Evolutionary conservation across 495 filamentous ascomycete genomes (phyloP).

Genomic region (Amphirosellinia nigrospora): DNA sequence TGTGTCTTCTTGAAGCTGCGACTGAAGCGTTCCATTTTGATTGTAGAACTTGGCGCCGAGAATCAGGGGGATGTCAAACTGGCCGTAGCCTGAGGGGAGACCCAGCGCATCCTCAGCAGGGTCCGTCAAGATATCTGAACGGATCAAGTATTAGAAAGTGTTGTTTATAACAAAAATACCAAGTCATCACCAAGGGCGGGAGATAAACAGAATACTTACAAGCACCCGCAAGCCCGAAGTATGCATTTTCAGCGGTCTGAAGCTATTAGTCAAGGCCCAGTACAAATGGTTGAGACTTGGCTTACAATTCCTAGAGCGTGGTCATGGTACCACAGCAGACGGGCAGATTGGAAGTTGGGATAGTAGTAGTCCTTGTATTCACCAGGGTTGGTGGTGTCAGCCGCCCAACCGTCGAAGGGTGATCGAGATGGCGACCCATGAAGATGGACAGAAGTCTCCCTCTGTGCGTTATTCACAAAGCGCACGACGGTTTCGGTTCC

Average conservation of each 20-base stretch:
- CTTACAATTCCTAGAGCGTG: slow-evolving; percentile 50
- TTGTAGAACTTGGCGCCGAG: slow-evolving; percentile 58
- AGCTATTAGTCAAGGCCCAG: slow-evolving; percentile 19
- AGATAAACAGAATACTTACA: background rate
- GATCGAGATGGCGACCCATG: slow-evolving; percentile 58
- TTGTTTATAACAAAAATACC: background rate
- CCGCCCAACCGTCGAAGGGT: slow-evolving; percentile 62
- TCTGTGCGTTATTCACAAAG: slow-evolving; percentile 55
- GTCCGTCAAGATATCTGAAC: slow-evolving; percentile 45
- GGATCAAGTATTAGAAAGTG: background rate
- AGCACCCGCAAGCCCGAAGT: slow-evolving; percentile 59
- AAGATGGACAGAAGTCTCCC: slow-evolving; percentile 53
- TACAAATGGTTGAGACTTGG: background rate
- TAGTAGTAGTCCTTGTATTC: slow-evolving; percentile 68
- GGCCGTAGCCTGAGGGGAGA: slow-evolving; percentile 54
- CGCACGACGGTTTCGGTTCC: slow-evolving; percentile 58
- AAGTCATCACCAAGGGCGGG: background rate
- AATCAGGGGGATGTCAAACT: slow-evolving; percentile 59
- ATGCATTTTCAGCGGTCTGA: slow-evolving; percentile 59
- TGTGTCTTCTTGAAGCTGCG: slow-evolving; percentile 43
- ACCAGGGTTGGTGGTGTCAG: slow-evolving; percentile 54
- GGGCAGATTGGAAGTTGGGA: slow-evolving; percentile 56
- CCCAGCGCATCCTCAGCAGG: slow-evolving; percentile 49
- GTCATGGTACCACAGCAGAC: slow-evolving; percentile 66
- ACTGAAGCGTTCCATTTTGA: slow-evolving; percentile 51